Conservation (phyloP, 2,329 filamentous ascomycete species). For the Xylaria digitata region DNA sequence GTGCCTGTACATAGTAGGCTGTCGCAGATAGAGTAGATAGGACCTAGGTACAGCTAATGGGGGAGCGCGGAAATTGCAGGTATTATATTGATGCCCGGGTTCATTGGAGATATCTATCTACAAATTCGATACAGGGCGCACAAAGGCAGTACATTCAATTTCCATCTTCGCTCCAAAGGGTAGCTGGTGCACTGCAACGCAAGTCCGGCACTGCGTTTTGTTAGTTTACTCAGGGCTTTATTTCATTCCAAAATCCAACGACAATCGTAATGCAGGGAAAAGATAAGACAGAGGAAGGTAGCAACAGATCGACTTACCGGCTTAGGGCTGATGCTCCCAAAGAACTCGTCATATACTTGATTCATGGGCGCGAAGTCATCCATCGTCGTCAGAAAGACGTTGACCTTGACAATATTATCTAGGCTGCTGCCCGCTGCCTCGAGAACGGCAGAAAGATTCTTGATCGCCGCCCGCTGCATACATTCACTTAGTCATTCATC, state of each 20-base stretch:
- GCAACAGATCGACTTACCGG: slow-evolving; percentile 57
- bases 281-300: not conserved
- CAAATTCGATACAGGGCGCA: slow-evolving; percentile 36
- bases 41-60: no score
- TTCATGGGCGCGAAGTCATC: slow-evolving; percentile 71
- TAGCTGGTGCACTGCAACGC: slow-evolving; percentile 78
- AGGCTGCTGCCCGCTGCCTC: slow-evolving; percentile 69
- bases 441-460: slow-evolving; percentile 69
- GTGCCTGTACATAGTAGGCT: no score
- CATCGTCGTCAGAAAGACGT: slow-evolving; percentile 74
- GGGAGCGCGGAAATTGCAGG: no score
- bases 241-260: not conserved
- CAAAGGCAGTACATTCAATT: slow-evolving; percentile 75
- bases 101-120: slow-evolving; percentile 14
- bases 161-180: slow-evolving; percentile 78
- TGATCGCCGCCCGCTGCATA: slow-evolving; percentile 63
- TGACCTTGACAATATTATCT: slow-evolving; percentile 73
- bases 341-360: slow-evolving; percentile 64
- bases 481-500: no score
- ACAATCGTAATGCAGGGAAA: slow-evolving; percentile 39
- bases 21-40: no score
- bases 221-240: slow-evolving; percentile 4
- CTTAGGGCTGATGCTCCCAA: slow-evolving; percentile 55
- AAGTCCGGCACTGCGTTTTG: slow-evolving; percentile 63
- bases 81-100: not conserved